Evolutionary conservation across 495 filamentous ascomycete species (phyloP), one percentile per base, ranked within the genome.

Genomic region (Evernia prunastri): DNA sequence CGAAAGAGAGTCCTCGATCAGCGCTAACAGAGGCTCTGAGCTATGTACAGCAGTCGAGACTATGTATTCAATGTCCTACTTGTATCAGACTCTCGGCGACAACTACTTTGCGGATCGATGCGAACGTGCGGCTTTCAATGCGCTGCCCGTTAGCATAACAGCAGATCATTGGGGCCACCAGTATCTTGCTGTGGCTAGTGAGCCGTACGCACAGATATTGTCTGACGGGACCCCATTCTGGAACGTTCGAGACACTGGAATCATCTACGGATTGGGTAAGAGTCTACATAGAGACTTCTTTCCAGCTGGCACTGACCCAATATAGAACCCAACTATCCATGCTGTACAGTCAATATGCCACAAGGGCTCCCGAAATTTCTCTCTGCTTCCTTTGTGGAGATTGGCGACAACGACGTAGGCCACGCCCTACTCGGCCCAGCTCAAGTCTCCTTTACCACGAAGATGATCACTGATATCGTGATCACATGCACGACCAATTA

Each of bases 281-380:
- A 54, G 20, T 49, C 72, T 53, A 63, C 64, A 17, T 67, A 73
- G 45, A 74, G 73, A 23, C 61, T 17, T n/a, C 15, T 25, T 15
- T 10, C 8, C 7, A 29, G 23, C 20, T 10, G 23, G 9, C 17
- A 10, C 56, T 61, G 36, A 65, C 61, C 23, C 33, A 43, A 35
- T 56, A 53, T 47, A 37, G 76, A 75, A 43, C 74, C 77, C 13
- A 72, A 77, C 53, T 78, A 78, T 59, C 81, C 83, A 10, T 86
- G 85, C 74, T 87, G 85, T 70, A 85, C 84, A 4, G 84, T 87
- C 61, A 86, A 87, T 68, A 79, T 85, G 69, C 81, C 79, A 0
- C 83, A 87, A 69, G 84, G 80, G 0, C 81, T 79, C 63, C 84
- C 85, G 0, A 87, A 87, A 63, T 86, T 83, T 63, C 72, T 84